These are phyloP conservation scores for Ganoderma resinaceum DNA, from an alignment of 1,284 basidiomycete genomes.

Conservation along the genomic window DNA sequence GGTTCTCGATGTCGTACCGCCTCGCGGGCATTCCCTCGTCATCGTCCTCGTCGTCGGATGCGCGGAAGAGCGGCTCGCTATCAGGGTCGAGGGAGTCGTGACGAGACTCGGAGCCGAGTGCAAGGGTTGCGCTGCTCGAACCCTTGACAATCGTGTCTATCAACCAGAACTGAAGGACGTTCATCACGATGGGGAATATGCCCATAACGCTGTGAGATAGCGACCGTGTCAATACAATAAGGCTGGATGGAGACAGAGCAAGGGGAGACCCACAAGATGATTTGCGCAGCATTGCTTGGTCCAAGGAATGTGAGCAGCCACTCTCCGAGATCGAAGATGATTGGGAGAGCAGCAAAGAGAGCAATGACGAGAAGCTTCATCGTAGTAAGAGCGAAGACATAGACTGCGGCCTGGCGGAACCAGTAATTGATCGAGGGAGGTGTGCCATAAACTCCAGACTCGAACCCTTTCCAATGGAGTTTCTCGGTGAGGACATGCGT, in stretches of 20 bases:
- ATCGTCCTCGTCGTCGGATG: slow-evolving; percentile 60
- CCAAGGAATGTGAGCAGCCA: slow-evolving; percentile 88
- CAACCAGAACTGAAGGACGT: slow-evolving; percentile 88
- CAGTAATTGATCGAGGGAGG: slow-evolving; percentile 81
- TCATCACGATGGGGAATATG: slow-evolving; percentile 93
- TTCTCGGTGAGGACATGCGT: slow-evolving; percentile 75
- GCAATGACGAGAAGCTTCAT: slow-evolving; percentile 92
- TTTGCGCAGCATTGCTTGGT: slow-evolving; percentile 71
- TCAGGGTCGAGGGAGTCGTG: slow-evolving; percentile 47
- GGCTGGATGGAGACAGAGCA: neutral
- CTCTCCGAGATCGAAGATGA: slow-evolving; percentile 77
- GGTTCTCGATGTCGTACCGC: slow-evolving; percentile 55
- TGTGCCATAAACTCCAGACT: slow-evolving; percentile 87
- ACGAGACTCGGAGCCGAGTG: slow-evolving; percentile 46
- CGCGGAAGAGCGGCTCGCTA: slow-evolving; percentile 59
- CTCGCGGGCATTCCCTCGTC: slow-evolving; percentile 38
- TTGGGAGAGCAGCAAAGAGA: slow-evolving; percentile 75
- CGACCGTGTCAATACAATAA: neutral
- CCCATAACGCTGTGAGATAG: slow-evolving; percentile 79
- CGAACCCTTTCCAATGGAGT: slow-evolving; percentile 77
- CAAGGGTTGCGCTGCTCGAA: slow-evolving; percentile 46
- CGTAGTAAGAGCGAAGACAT: slow-evolving; percentile 82
- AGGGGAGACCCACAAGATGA: slow-evolving; percentile 73
- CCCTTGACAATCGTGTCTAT: slow-evolving; percentile 89
- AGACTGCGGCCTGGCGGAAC: slow-evolving; percentile 86